Base-by-base conservation (phyloP, 805 yeast genomes). In the Pichia ethanolica region DNA sequence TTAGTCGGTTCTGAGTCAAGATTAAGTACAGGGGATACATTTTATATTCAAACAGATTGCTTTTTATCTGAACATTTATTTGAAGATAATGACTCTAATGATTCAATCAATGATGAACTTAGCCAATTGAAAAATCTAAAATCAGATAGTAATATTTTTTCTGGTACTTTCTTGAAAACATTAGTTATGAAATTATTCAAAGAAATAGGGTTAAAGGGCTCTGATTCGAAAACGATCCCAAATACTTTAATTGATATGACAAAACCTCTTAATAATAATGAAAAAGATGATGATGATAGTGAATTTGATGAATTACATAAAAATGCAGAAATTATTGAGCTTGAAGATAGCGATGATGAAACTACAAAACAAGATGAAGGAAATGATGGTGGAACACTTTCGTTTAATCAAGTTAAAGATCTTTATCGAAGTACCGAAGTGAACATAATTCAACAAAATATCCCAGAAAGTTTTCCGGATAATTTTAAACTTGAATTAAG, bases 11-110 rank as follows among this genome's bases (percentile, higher is more conserved):
- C 56, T 5, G 48, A 82, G 20, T 68, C 71, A 10, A 63, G 81
- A 33, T 62, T 89, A 35, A 72, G 85, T 9, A 77, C 82, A 1
- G 98, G 97, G 4, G 95, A 89, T 59, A 72, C 83, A 1, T 83
- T 90, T 58, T 71, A 78, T 26, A 69, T 89, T 0, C 87, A 82
- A 57, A 66, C 87, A 5, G 86, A 88, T 57, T 78, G 89, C 51
- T 86, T 64, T 59, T 61, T 90, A 28, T 44, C 48, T 13, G 52
- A 54, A 36, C 43, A 39, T 9, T 32, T 44, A 2, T 54, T 54
- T 38, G 58, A 54, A 37, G 46, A 53, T 34, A 46, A 53, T 6
- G 37, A 45, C 6, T 46, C 36, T n/a, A 28, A n/a, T n/a, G 41
- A 39, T 20, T 35, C 38, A n/a, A 4, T 12, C n/a, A 43, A 45